Conservation (phyloP, 257 asterid species). For the Solanum bulbocastanum region DNA sequence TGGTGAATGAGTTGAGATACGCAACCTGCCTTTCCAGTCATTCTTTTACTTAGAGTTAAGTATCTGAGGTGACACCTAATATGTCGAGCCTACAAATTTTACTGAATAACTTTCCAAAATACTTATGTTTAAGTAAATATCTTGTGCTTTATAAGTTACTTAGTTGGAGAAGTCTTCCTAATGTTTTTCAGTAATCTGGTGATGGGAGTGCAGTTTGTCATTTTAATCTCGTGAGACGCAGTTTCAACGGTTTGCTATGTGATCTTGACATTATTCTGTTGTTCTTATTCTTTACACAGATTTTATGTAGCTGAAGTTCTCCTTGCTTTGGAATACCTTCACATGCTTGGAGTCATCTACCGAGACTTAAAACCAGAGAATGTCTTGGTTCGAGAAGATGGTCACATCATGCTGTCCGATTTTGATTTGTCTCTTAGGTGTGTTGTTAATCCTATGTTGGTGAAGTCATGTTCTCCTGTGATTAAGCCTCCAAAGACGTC, state of each 20-base stretch:
- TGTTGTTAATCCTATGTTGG: conserved; percentile 38
- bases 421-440: conserved; percentile 71
- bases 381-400: conserved; percentile 71
- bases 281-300: conserved; percentile 22
- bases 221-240: not conserved
- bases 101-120: not conserved
- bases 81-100: not conserved
- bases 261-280: not conserved
- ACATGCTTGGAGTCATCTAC: conserved; percentile 91
- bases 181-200: not conserved
- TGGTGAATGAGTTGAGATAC: not conserved
- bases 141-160: not conserved
- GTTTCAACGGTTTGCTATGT: not conserved
- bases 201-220: not conserved
- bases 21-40: not conserved
- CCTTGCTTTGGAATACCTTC: conserved; percentile 85
- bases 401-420: conserved; percentile 88
- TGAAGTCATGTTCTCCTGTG: conserved; percentile 36
- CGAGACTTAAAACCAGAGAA: conserved; percentile 88
- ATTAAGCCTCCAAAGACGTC: conserved; percentile 36
- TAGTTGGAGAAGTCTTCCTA: not conserved
- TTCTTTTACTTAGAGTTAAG: not conserved
- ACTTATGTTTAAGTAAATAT: not conserved
- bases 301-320: conserved; percentile 82
- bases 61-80: not conserved